Percentiles rank a stretch among this genome's conserved stretches.
Evolutionary conservation across 257 asterid species (phyloP).

Genomic region (Solanum sejunctum): DNA sequence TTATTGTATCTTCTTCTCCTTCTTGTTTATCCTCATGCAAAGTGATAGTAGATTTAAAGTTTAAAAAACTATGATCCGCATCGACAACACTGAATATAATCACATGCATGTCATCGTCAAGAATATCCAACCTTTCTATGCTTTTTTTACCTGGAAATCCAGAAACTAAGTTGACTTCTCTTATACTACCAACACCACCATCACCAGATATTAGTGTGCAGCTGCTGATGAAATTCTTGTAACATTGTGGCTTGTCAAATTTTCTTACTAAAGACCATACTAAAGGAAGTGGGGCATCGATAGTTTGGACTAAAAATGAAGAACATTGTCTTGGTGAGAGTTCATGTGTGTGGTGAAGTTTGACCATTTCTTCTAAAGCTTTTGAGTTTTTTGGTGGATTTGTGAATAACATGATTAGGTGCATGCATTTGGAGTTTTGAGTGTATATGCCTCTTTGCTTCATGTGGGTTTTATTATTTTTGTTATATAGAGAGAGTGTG

Average conservation of each 20-base stretch:
- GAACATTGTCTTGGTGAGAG: conserved; percentile 19
- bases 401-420: not conserved
- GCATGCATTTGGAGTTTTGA: not conserved
- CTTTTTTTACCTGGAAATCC: conserved; percentile 42
- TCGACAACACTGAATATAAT: conserved; percentile 32
- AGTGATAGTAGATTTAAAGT: conserved; percentile 32
- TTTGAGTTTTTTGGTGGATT: not conserved
- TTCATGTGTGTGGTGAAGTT: conserved; percentile 11
- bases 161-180: conserved; percentile 32
- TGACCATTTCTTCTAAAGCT: conserved; percentile 4
- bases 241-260: conserved; percentile 34
- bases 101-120: conserved; percentile 43
- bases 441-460: not conserved
- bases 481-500: not conserved
- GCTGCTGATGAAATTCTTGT: conserved; percentile 25
- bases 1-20: not conserved
- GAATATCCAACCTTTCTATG: conserved; percentile 37
- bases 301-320: conserved; percentile 20
- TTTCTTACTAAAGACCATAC: conserved; percentile 37
- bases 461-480: not conserved
- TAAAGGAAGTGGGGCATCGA: conserved; percentile 33
- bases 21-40: conserved; percentile 5
- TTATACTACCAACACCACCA: conserved; percentile 30
- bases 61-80: conserved; percentile 39
- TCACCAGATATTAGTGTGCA: conserved; percentile 26